Percentiles rank a stretch among this genome's conserved stretches.
These are phyloP conservation scores for Geosmithia morbida DNA, from an alignment of 2,329 filamentous ascomycete genomes.

Conservation along the genomic window DNA sequence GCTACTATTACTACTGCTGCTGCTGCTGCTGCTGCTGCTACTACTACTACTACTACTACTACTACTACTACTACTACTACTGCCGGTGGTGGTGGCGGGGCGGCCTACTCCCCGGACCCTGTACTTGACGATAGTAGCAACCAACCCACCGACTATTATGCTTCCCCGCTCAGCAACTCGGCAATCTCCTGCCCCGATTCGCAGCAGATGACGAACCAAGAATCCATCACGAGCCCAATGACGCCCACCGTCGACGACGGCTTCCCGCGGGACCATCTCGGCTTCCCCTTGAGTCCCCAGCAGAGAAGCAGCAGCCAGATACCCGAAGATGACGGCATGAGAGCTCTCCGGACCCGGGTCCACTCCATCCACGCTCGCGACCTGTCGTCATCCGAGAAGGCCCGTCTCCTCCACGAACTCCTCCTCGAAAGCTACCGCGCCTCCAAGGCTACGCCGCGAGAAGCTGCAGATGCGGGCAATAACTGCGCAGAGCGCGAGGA, in stretches of 20 bases:
- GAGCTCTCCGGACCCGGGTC: constrained; percentile 49
- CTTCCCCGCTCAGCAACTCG: neutral
- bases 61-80: neutral
- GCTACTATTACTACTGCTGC: too few relatives aligned
- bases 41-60: too few relatives aligned
- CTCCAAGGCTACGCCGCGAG: constrained; percentile 10
- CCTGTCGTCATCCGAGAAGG: constrained; percentile 48
- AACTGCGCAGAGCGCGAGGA: constrained; percentile 10
- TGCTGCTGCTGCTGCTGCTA: neutral
- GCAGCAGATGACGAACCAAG: constrained; percentile 8
- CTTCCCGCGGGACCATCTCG: constrained; percentile 16
- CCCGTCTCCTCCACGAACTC: constrained; percentile 54
- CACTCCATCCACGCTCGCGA: constrained; percentile 50
- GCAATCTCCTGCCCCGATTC: neutral
- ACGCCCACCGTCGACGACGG: constrained; percentile 7
- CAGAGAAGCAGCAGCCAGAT: constrained; percentile 17
- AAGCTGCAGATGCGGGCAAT: too few relatives aligned
- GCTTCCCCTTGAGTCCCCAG: constrained; percentile 14
- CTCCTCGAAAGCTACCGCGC: constrained; percentile 52
- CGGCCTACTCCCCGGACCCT: neutral
- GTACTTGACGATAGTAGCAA: neutral
- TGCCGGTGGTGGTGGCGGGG: neutral
- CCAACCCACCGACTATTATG: neutral
- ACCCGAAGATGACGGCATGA: constrained; percentile 72
- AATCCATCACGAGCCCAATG: constrained; percentile 6